These are phyloP conservation scores for Themeda triandra DNA, from an alignment of 176 grass and related monocot genomes.

Conservation along the genomic window DNA sequence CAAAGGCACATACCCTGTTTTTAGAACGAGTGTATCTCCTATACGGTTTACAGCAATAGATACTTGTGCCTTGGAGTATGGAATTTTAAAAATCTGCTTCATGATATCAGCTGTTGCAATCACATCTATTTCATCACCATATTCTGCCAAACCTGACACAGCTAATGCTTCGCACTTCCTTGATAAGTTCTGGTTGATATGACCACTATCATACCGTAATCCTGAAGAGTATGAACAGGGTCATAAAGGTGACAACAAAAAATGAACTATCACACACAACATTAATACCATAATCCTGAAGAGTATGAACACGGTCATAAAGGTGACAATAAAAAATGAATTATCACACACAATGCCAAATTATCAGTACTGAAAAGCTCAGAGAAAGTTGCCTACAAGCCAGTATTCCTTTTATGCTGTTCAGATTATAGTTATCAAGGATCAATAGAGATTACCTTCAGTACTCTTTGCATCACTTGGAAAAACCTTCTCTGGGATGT, in stretches of 20 bases:
- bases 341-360: too few species aligned
- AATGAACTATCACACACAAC: slow-evolving; percentile 14
- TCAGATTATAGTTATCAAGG: background rate
- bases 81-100: slow-evolving; percentile 98
- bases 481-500: slow-evolving; percentile 71
- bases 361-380: background rate
- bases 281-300: too few species aligned
- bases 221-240: slow-evolving; percentile 46
- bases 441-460: slow-evolving; percentile 56
- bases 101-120: slow-evolving; percentile 90
- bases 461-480: slow-evolving; percentile 51
- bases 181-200: slow-evolving; percentile 86
- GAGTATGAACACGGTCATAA: too few species aligned
- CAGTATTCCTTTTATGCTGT: background rate
- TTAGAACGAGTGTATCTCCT: slow-evolving; percentile 87
- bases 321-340: too few species aligned
- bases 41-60: slow-evolving; percentile 94
- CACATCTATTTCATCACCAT: slow-evolving; percentile 89
- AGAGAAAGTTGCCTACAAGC: background rate
- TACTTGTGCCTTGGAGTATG: slow-evolving; percentile 91
- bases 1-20: slow-evolving; percentile 69
- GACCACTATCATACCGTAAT: slow-evolving; percentile 52
- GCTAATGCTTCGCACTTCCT: slow-evolving; percentile 92
- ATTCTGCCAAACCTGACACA: slow-evolving; percentile 86
- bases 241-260: slow-evolving; percentile 12